Evolutionary conservation across 495 filamentous ascomycete genomes (phyloP), one percentile per base, ranked within the genome.

Genomic region (Opeltia flavorubescens): DNA sequence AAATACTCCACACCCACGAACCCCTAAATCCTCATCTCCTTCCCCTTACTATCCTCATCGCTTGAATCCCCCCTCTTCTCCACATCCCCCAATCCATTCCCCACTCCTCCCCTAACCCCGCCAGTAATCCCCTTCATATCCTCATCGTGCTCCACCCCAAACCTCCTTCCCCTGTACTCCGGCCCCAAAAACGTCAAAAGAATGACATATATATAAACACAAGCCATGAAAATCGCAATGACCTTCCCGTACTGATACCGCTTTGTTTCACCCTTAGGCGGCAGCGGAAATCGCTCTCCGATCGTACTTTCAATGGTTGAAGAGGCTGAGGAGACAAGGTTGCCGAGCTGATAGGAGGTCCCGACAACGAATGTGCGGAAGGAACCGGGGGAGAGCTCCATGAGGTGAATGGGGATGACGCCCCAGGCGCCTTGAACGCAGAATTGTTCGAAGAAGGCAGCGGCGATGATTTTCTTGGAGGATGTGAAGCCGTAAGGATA

Each of bases 391-490:
- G 82, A 83, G 2, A 94, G 66, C 55, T 94, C 86, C 84, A 91
- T 91, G 5, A 94, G 68, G 50, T 94, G 84, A 49, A 89, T 86
- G 28, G 83, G 83, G 41, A 89, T 82, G 1, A 85, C 79, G 27
- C 84, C 84, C 84, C 84, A 89, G 1, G 84, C 84, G 15, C 84
- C 84, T 57, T 89, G 84, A 3, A 94, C 84, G 61, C 81, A 86
- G 63, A 94, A 89, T 59, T 91, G 86, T 64, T 89, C 81, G 59
- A 91, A 91, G 64, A 88, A 94, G n/a, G 85, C 86, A 0, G 82
- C 77, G 0, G 85, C 86, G 42, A 87, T 88, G 55, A 91, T 69
- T 3, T 57, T 55, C 7, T 73, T 61, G 56, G 60, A 70, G 0
- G 62, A 59, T n/a, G 79, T 70, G 54, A 85, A 89, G 1, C 77